phyloP scores from a whole-genome alignment of 495 filamentous ascomycete genomes.

The Neurospora tetrasperma region DNA sequence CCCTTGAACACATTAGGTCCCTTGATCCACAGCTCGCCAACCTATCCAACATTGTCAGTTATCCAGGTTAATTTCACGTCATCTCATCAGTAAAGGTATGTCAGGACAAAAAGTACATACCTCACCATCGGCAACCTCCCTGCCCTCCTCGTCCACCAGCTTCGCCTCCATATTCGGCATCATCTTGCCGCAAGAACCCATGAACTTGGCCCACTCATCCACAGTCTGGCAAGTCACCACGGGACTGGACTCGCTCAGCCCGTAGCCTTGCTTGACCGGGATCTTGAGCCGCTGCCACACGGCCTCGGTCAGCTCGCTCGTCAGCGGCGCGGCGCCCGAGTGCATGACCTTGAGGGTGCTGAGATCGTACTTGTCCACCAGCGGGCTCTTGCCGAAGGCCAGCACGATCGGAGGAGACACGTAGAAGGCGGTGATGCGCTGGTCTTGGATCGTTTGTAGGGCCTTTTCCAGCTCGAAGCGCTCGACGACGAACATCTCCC shows the following conservation, averaged over 20 bases:
- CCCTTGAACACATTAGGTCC: slow-evolving; percentile 69
- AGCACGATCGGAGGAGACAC: slow-evolving; percentile 81
- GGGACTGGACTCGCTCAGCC: slow-evolving; percentile 44
- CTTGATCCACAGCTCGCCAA: slow-evolving; percentile 67
- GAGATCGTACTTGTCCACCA: slow-evolving; percentile 70
- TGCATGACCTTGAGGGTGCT: slow-evolving; percentile 73
- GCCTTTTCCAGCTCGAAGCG: slow-evolving; percentile 77
- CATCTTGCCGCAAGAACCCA: slow-evolving; percentile 74
- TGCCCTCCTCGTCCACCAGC: slow-evolving; percentile 56
- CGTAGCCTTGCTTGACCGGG: slow-evolving; percentile 55
- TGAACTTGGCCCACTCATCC: slow-evolving; percentile 63
- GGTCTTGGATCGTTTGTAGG: slow-evolving; percentile 63
- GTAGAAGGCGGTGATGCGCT: slow-evolving; percentile 67
- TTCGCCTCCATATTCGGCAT: slow-evolving; percentile 77
- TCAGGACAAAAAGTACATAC: slow-evolving; percentile 2
- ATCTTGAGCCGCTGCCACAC: slow-evolving; percentile 66
- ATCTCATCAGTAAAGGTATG: not conserved
- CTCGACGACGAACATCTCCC: slow-evolving; percentile 61
- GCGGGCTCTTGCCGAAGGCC: slow-evolving; percentile 66
- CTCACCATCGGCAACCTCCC: slow-evolving; percentile 45
- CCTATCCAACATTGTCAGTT: slow-evolving; percentile 19
- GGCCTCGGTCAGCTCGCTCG: slow-evolving; percentile 67
- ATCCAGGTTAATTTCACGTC: not conserved
- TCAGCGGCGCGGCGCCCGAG: slow-evolving; percentile 82
- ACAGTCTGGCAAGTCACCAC: slow-evolving; percentile 51